Percentiles rank a stretch among this genome's conserved stretches.
These are phyloP conservation scores for Antarctomyces pellizariae DNA, from an alignment of 495 filamentous ascomycete species.

Conservation along the genomic window DNA sequence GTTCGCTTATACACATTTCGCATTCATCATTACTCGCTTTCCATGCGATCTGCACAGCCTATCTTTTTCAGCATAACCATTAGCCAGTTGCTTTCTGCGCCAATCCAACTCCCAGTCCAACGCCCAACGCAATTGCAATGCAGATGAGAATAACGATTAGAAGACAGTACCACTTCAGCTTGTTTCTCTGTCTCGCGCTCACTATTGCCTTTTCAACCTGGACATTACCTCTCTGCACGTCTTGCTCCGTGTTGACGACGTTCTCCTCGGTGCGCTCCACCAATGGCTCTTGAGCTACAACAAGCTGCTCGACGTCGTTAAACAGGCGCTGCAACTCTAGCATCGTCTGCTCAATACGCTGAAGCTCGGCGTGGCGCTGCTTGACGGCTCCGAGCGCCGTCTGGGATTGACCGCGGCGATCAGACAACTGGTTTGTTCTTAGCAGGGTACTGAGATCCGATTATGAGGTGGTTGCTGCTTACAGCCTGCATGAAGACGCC, in stretches of 20 bases:
- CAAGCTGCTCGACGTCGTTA: conserved; percentile 38
- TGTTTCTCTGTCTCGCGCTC: conserved; percentile 29
- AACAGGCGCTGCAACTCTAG: conserved; percentile 40
- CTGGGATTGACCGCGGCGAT: conserved; percentile 39
- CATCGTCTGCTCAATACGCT: conserved; percentile 44
- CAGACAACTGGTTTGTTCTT: conserved; percentile 14
- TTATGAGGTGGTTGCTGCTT: conserved; percentile 6
- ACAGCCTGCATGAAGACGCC: conserved; percentile 58
- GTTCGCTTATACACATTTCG: too few species aligned
- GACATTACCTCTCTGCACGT: conserved; percentile 33
- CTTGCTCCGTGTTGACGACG: conserved; percentile 28
- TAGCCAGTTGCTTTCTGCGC: too few species aligned
- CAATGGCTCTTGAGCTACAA: conserved; percentile 35
- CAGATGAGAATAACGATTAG: conserved; percentile 31
- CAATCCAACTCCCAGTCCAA: conserved; percentile 13
- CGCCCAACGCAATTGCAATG: conserved; percentile 23
- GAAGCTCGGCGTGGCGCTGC: conserved; percentile 54
- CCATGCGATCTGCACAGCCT: too few species aligned
- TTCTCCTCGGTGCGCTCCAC: conserved; percentile 29
- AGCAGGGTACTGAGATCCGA: neutral
- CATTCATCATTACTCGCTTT: too few species aligned
- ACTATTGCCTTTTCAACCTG: conserved; percentile 37
- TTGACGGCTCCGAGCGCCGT: conserved; percentile 46
- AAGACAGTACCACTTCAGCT: conserved; percentile 52
- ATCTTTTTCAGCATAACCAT: too few species aligned